Evolutionary conservation across 2,329 filamentous ascomycete species (phyloP), one percentile per base, ranked within the genome.

Genomic region (Malbranchea zuffiana): DNA sequence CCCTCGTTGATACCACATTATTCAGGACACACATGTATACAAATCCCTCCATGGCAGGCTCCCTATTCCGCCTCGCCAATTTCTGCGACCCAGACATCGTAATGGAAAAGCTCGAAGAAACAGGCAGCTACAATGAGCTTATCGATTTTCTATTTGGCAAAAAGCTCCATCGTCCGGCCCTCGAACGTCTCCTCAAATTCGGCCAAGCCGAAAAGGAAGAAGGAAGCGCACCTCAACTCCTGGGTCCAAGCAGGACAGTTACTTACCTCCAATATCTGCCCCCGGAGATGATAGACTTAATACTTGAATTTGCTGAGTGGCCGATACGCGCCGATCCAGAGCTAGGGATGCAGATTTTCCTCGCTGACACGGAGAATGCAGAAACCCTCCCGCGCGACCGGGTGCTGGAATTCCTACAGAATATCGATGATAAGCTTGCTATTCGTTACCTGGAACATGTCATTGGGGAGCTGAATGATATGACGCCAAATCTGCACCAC

Each of bases 71-170:
- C 16, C 84, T 96, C 35, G 80, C 87, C 53, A 98, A 98, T 57
- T 96, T 95, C 55, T 96, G 90, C 57, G 88, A 98, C 50, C 88
- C 90, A 0, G 80, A 84, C 19, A 90, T 96, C 2, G 88, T 98
- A 15, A 90, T 94, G 54, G 83, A 94, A 58, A 86, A 86, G 50
- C 67, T 98, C 3, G 77, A 94, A 42, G 84, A 94, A 55, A 84
- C 80, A 26, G 82, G 82, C 40, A 77, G 87, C 20, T 95, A 93
- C 59, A 88, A 80, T 35, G 88, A 96, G 61, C 67, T 98, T 1
- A 86, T 98, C n/a, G 88, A 96, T 57, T 98, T 98, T 55, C 78
- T 96, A 48, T 85, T 92, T 51, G 90, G 90, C 45, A 98, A 98
- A 64, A 87, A 81, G 57, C 71, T 96, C 26, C 90, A 98, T 59